Base-by-base conservation (phyloP, 805 yeast species). In the Wickerhamiella dianesei region DNA sequence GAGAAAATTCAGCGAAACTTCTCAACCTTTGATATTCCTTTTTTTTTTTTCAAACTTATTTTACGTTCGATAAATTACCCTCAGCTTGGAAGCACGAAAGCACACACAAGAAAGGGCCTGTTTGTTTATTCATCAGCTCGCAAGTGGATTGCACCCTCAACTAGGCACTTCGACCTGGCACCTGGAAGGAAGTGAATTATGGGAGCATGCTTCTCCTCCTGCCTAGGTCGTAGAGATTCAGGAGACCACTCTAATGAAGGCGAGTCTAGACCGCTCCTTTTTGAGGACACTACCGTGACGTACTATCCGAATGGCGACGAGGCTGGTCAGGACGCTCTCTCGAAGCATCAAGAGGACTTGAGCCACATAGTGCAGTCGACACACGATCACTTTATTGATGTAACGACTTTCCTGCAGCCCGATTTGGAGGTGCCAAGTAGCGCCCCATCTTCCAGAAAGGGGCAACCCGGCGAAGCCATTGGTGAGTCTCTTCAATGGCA, bases 131-230 rank as follows among this genome's bases (percentile, higher is more conserved):
- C 32, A 25, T 25, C 32, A 25, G 29, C 21, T 16, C 14, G 45
- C 8, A 17, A 12, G 12, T 9, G 42, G 17, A n/a, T 35, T 8
- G 9, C 6, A 6, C 25, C 17, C 17, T 37, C 13, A 9, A 8
- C 9, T 9, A 19, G 12, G 13, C 9, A 40, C 9, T 9, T 9
- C 43, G 13, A 12, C 9, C 17, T 19, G 8, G 17, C n/a, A 8
- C 9, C 9, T 19, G 20, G 17, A 16, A 16, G 17, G 9, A 19
- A 19, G 6, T 40, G 17, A 2, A 12, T n/a, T 6, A 55, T 55
- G 58, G 58, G 58, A 36, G 19, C 39, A 21, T 55, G 58, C 41
- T 13, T 39, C 12, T 55, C 32, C 12, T 25, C 58, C 6, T 55
- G 58, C 42, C 22, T 48, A 32, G 35, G 48, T 6, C 53, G 43